Evolutionary conservation across 2,329 filamentous ascomycete genomes (phyloP).

Genomic region (Colletotrichum siamense): DNA sequence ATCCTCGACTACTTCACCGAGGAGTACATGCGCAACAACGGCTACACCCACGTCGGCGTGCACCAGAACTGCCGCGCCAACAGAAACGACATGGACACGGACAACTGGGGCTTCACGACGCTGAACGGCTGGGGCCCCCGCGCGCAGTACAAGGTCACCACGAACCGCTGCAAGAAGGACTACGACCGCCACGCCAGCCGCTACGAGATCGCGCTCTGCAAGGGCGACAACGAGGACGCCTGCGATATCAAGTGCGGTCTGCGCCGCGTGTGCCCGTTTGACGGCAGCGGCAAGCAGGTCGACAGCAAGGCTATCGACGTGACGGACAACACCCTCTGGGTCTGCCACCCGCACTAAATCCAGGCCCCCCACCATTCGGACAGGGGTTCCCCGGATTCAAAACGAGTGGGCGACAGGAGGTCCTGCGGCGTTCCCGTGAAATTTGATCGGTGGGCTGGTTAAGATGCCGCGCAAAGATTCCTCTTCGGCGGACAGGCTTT

Average conservation of each 20-base stretch:
- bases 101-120: slow-evolving; percentile 4
- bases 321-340: not conserved
- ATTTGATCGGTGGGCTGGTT: not conserved
- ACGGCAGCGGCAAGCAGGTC: not conserved
- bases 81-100: not conserved
- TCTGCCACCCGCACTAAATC: not conserved
- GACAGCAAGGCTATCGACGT: slow-evolving; percentile 8
- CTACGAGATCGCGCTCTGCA: slow-evolving; percentile 9
- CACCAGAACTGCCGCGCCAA: slow-evolving; percentile 4
- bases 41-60: not conserved
- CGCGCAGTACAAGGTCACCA: not conserved
- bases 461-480: not conserved
- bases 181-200: slow-evolving; percentile 5
- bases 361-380: not conserved
- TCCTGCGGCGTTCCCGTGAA: not conserved
- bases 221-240: not conserved
- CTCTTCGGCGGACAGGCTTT: not conserved
- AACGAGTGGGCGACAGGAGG: not conserved
- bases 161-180: not conserved
- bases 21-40: not conserved
- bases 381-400: not conserved
- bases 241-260: slow-evolving; percentile 7
- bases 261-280: not conserved
- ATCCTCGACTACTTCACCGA: not conserved
- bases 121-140: not conserved